phyloP scores from a whole-genome alignment of 1,284 basidiomycete species.

The Cutaneotrichosporon sp. region DNA sequence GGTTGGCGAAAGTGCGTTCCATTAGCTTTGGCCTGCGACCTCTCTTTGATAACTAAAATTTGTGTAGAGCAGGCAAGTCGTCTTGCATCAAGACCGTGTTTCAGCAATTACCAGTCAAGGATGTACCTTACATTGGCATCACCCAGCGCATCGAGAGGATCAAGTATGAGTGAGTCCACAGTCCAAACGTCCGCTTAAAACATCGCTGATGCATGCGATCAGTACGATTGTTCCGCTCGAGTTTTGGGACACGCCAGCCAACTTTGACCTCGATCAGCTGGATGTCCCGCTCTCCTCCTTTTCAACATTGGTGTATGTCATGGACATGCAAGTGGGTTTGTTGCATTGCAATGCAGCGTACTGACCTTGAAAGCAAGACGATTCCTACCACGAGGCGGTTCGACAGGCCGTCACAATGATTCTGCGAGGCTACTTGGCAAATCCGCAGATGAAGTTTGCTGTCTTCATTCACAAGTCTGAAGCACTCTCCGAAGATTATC shows the following conservation, averaged over 20 bases:
- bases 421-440: conserved; percentile 65
- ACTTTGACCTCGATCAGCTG: conserved; percentile 68
- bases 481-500: conserved; percentile 84
- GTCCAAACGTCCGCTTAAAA: too few species aligned
- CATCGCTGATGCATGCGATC: conserved; percentile 6
- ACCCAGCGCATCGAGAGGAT: conserved; percentile 72
- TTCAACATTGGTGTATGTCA: conserved; percentile 83
- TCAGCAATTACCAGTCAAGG: conserved; percentile 73
- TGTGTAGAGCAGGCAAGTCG: conserved; percentile 77
- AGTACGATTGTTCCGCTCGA: conserved; percentile 89
- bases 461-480: conserved; percentile 97
- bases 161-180: conserved; percentile 66
- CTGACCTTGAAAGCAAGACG: conserved; percentile 28
- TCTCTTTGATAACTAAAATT: background rate
- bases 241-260: conserved; percentile 92
- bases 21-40: too few species aligned
- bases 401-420: conserved; percentile 72
- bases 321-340: conserved; percentile 78
- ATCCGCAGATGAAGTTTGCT: conserved; percentile 75
- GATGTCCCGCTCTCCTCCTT: conserved; percentile 68
- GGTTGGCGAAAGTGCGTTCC: conserved; percentile 66
- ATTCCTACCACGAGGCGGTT: conserved; percentile 61
- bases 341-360: conserved; percentile 22
- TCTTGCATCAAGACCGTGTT: conserved; percentile 89
- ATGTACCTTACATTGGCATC: conserved; percentile 86